A percentile compares a stretch with the other conserved stretches of the same genome.
phyloP scores from a whole-genome alignment of 768 basidiomycete species.

The Phaffia tasmanica region DNA sequence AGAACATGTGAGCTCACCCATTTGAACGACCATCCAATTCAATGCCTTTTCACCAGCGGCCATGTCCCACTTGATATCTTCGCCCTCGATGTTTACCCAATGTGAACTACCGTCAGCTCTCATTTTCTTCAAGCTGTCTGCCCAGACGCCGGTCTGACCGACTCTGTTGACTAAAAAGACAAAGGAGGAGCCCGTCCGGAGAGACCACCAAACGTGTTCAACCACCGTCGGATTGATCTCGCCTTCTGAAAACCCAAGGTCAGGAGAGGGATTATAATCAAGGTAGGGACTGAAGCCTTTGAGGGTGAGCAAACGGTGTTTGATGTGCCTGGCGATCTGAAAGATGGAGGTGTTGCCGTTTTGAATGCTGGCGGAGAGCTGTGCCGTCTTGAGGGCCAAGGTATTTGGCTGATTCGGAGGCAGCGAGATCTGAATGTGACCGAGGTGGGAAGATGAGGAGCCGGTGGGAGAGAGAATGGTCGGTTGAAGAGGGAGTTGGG shows the following conservation, averaged over 20 bases:
- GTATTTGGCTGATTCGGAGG: constrained; percentile 9
- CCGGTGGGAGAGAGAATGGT: not conserved
- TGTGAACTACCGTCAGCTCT: not conserved
- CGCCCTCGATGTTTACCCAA: constrained; percentile 14
- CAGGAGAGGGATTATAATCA: constrained; percentile 24
- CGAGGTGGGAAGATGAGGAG: constrained; percentile 3
- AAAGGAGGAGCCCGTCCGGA: constrained; percentile 82
- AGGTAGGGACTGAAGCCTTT: constrained; percentile 50
- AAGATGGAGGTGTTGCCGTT: constrained; percentile 57
- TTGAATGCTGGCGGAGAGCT: not conserved
- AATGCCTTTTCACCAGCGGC: constrained; percentile 13
- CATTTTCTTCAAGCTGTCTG: constrained; percentile 26
- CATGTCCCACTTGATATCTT: constrained; percentile 15
- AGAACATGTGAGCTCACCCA: constrained; percentile 28
- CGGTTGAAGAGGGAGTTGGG: not conserved
- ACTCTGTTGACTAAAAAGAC: constrained; percentile 86
- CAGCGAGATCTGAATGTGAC: constrained; percentile 18
- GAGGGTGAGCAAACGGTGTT: constrained; percentile 65
- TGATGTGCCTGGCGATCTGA: constrained; percentile 75
- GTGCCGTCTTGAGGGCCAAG: constrained; percentile 23
- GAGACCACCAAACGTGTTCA: constrained; percentile 84
- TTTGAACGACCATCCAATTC: constrained; percentile 26
- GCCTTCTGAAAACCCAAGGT: constrained; percentile 25
- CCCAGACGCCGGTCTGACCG: constrained; percentile 28
- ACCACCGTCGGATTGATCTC: constrained; percentile 56